Percentiles rank a stretch among this genome's conserved stretches.
These are phyloP conservation scores for Stemphylium beticola DNA, from an alignment of 2,329 filamentous ascomycete species.

Conservation along the genomic window DNA sequence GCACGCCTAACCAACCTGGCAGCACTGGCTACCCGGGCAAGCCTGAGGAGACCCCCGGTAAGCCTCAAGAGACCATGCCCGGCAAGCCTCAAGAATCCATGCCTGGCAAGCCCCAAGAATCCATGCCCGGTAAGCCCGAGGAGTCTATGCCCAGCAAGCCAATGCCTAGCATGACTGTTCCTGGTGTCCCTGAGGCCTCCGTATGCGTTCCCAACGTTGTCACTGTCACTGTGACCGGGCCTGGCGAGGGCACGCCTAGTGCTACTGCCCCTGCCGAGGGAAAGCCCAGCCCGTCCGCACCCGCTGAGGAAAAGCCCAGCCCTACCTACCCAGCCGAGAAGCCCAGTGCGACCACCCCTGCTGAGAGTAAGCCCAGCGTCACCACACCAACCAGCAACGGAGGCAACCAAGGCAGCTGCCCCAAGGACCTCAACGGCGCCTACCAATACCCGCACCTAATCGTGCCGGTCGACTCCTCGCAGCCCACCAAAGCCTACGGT, in stretches of 20 bases:
- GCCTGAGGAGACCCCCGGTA: background rate
- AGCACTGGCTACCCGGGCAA: no score
- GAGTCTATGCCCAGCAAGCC: background rate
- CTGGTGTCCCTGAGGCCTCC: background rate
- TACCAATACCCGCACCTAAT: constrained; percentile 59
- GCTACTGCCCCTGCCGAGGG: background rate
- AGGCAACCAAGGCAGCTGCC: constrained; percentile 14
- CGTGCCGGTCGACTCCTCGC: constrained; percentile 62
- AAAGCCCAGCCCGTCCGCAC: background rate
- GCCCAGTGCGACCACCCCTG: background rate
- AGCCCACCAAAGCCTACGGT: constrained; percentile 60
- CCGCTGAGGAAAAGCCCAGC: background rate
- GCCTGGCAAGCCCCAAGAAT: background rate
- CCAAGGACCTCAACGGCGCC: constrained; percentile 30
- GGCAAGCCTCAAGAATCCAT: background rate
- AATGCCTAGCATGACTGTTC: background rate
- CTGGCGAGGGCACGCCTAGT: background rate
- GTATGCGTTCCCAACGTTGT: background rate
- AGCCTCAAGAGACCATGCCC: background rate
- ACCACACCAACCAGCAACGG: background rate
- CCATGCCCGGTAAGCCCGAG: background rate
- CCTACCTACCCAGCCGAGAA: background rate
- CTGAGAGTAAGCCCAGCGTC: background rate
- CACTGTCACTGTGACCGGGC: background rate
- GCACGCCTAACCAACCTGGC: no score